A percentile compares a stretch with the other conserved stretches of the same genome.
Evolutionary conservation across 305 asterid species (phyloP).

Genomic region (Salvia sclarea): DNA sequence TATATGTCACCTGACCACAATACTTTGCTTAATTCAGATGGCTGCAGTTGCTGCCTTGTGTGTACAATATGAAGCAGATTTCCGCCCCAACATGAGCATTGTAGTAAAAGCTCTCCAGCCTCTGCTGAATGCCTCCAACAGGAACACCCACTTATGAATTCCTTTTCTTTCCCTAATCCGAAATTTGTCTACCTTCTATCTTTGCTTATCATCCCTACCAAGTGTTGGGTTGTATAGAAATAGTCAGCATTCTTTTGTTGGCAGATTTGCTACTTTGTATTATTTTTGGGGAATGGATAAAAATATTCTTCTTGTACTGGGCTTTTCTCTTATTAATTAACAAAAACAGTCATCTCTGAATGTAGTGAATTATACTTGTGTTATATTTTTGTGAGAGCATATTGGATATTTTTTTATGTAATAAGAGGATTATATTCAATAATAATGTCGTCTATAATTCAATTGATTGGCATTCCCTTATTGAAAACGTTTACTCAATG

Average conservation of each 20-base stretch:
- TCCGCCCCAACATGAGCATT: conserved; percentile 60
- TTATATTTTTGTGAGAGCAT: too few relatives aligned
- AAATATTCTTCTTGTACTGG: neutral
- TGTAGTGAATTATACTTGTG: neutral
- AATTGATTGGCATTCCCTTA: too few relatives aligned
- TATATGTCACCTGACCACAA: neutral
- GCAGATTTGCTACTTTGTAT: conserved; percentile 12
- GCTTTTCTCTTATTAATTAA: too few relatives aligned
- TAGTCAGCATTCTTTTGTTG: conserved; percentile 30
- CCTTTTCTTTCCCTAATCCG: neutral
- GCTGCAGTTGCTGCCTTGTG: conserved; percentile 65
- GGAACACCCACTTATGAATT: conserved; percentile 44
- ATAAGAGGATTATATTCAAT: neutral
- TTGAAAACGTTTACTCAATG: too few relatives aligned
- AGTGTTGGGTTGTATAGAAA: conserved; percentile 15
- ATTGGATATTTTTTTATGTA: too few relatives aligned
- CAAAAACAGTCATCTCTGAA: too few relatives aligned
- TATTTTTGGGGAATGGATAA: conserved; percentile 13
- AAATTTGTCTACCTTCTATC: too few relatives aligned
- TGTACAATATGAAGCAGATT: conserved; percentile 56
- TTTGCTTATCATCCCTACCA: neutral
- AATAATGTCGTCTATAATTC: too few relatives aligned
- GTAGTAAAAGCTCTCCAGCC: conserved; percentile 65
- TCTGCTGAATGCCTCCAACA: conserved; percentile 45
- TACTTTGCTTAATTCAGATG: conserved; percentile 39